Evolutionary conservation across 305 asterid genomes (phyloP).

Genomic region (Lippia alba): DNA sequence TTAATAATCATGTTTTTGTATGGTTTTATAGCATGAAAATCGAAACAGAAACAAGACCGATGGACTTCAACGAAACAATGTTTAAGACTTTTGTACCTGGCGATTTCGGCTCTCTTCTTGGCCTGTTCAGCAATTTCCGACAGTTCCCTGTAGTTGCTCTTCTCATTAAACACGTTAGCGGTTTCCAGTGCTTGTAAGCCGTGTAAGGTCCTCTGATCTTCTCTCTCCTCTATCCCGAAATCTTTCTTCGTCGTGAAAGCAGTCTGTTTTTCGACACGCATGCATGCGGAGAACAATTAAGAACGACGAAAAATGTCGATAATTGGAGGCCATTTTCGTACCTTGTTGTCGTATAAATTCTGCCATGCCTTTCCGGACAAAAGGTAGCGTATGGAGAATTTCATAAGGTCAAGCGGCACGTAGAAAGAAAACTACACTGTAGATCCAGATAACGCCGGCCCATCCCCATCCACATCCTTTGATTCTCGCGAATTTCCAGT

Average conservation of each 20-base stretch:
- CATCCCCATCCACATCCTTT: conserved; percentile 88
- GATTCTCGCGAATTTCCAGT: conserved; percentile 64
- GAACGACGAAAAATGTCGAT: too few species aligned
- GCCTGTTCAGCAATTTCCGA: conserved; percentile 67
- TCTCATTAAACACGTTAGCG: conserved; percentile 36
- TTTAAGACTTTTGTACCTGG: conserved; percentile 41
- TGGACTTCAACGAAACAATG: neutral
- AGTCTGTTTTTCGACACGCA: conserved; percentile 40
- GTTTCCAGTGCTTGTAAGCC: conserved; percentile 52
- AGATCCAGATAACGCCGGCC: conserved; percentile 83
- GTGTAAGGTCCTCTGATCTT: conserved; percentile 63
- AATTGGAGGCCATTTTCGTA: conserved; percentile 9
- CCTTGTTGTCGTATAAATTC: conserved; percentile 61
- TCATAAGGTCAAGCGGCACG: conserved; percentile 64
- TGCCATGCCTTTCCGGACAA: conserved; percentile 62
- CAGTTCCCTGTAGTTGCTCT: conserved; percentile 54
- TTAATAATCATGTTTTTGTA: too few species aligned
- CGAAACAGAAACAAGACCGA: neutral
- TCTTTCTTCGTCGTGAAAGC: conserved; percentile 60
- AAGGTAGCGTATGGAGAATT: conserved; percentile 58
- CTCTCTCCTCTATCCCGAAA: conserved; percentile 58
- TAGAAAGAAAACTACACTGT: conserved; percentile 61
- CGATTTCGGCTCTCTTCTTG: conserved; percentile 62
- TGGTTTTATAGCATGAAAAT: neutral
- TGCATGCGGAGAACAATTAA: neutral